Evolutionary conservation across 225 moss, liverwort and hornwort species (phyloP).

Genomic region (Climacium dendroides): DNA sequence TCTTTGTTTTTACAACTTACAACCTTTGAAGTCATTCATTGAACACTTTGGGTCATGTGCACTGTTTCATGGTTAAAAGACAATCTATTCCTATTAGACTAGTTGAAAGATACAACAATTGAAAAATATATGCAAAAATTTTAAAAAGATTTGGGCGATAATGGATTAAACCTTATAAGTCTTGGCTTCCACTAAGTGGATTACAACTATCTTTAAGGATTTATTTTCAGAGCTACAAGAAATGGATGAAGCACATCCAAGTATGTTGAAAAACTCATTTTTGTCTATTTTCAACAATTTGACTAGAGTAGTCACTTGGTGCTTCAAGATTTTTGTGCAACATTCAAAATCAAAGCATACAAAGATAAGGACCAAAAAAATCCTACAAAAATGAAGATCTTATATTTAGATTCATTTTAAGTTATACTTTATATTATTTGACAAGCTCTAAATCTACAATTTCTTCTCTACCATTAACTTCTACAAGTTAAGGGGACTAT

Average conservation of each 20-base stretch:
- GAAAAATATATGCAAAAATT: background rate
- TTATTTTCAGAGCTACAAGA: background rate
- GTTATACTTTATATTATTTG: background rate
- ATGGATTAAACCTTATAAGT: background rate
- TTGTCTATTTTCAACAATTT: background rate
- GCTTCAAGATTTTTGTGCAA: background rate
- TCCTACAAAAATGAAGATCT: background rate
- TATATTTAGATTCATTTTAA: background rate
- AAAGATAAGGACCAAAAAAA: rapidly evolving
- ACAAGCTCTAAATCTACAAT: background rate
- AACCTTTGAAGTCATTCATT: background rate
- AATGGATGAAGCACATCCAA: background rate
- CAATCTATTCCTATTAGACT: background rate
- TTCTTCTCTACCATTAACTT: background rate
- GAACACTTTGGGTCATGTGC: background rate
- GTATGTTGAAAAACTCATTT: background rate
- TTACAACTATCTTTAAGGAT: background rate
- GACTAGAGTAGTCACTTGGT: background rate
- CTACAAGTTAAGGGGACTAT: rapidly evolving
- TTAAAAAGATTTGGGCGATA: rapidly evolving
- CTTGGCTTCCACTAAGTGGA: rapidly evolving
- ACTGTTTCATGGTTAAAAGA: background rate
- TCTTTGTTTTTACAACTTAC: background rate
- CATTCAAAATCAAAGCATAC: rapidly evolving
- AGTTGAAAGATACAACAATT: no score